A percentile compares a stretch with the other conserved stretches of the same genome.
phyloP scores from a whole-genome alignment of 495 filamentous ascomycete species.

The Aspergillus coremiiformis region DNA sequence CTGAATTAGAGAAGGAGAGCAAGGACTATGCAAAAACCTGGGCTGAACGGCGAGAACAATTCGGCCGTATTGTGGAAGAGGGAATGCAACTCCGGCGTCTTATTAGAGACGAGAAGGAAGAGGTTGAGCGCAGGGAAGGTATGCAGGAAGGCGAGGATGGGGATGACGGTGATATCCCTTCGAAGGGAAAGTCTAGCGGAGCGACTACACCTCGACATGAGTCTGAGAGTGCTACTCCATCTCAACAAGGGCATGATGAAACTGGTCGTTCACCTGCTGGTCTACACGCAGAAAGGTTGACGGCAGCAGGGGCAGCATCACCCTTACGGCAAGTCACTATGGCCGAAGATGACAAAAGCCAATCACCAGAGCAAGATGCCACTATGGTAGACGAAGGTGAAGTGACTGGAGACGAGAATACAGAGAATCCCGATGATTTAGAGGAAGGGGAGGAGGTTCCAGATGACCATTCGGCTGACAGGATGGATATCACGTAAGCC shows the following conservation, averaged over 20 bases:
- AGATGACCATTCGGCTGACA: slow-evolving; percentile 45
- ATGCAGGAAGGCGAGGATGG: slow-evolving; percentile 71
- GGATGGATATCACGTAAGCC: slow-evolving; percentile 60
- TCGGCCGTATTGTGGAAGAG: slow-evolving; percentile 85
- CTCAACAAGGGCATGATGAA: slow-evolving; percentile 42
- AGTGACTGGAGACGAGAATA: slow-evolving; percentile 38
- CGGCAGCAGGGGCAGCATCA: slow-evolving; percentile 26
- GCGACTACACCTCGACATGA: slow-evolving; percentile 63
- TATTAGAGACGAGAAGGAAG: slow-evolving; percentile 95
- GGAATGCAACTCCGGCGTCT: slow-evolving; percentile 74
- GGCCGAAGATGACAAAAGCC: slow-evolving; percentile 26
- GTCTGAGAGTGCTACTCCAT: slow-evolving; percentile 38
- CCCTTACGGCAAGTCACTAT: slow-evolving; percentile 36
- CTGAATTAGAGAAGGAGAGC: slow-evolving; percentile 77
- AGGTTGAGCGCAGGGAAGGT: slow-evolving; percentile 65
- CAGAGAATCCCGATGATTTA: slow-evolving; percentile 33
- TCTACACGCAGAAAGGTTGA: slow-evolving; percentile 31
- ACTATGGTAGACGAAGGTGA: slow-evolving; percentile 62
- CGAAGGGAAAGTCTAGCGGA: slow-evolving; percentile 43
- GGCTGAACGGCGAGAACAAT: slow-evolving; percentile 79
- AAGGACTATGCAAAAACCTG: slow-evolving; percentile 75
- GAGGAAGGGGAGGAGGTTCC: slow-evolving; percentile 47
- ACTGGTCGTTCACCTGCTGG: slow-evolving; percentile 27
- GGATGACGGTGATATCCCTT: slow-evolving; percentile 57
- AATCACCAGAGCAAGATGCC: slow-evolving; percentile 36